phyloP scores from a whole-genome alignment of 495 filamentous ascomycete species.

The Clohesyomyces aquaticus region DNA sequence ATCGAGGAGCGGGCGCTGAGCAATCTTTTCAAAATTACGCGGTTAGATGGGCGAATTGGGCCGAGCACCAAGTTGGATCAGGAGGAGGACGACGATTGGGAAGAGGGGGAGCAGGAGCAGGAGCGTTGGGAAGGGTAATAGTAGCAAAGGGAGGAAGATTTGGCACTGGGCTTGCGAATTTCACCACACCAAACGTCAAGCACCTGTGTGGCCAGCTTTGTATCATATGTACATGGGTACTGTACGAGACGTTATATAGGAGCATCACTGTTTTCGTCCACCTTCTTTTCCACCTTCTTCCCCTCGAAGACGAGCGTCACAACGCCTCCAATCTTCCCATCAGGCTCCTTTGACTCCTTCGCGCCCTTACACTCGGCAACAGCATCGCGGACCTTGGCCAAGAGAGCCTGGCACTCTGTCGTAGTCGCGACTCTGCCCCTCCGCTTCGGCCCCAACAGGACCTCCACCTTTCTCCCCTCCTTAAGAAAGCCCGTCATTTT shows the following conservation, averaged over 20 bases:
- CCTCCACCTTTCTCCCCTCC: slow-evolving; percentile 48
- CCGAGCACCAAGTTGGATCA: too few relatives aligned
- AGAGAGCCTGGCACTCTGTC: slow-evolving; percentile 40
- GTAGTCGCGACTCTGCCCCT: slow-evolving; percentile 41
- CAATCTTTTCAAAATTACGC: slow-evolving; percentile 40
- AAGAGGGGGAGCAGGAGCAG: too few relatives aligned
- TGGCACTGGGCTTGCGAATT: too few relatives aligned
- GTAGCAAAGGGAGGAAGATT: too few relatives aligned
- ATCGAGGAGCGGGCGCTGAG: slow-evolving; percentile 79
- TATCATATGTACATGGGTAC: too few relatives aligned
- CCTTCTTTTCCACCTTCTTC: slow-evolving; percentile 14
- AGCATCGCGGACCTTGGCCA: slow-evolving; percentile 36
- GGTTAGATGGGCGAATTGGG: neutral
- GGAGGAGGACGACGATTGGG: too few relatives aligned
- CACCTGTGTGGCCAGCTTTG: too few relatives aligned
- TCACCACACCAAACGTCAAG: too few relatives aligned
- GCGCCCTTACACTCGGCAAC: slow-evolving; percentile 29
- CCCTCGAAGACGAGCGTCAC: slow-evolving; percentile 44
- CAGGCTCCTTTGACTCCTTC: slow-evolving; percentile 37
- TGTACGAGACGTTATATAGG: too few relatives aligned
- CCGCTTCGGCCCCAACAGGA: slow-evolving; percentile 45
- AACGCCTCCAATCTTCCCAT: slow-evolving; percentile 44
- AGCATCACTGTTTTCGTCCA: neutral
- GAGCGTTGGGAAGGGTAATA: too few relatives aligned
- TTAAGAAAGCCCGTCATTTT: slow-evolving; percentile 43